Base-by-base conservation (phyloP, 495 filamentous ascomycete species). In the Staphylotrichum tortipilum region DNA sequence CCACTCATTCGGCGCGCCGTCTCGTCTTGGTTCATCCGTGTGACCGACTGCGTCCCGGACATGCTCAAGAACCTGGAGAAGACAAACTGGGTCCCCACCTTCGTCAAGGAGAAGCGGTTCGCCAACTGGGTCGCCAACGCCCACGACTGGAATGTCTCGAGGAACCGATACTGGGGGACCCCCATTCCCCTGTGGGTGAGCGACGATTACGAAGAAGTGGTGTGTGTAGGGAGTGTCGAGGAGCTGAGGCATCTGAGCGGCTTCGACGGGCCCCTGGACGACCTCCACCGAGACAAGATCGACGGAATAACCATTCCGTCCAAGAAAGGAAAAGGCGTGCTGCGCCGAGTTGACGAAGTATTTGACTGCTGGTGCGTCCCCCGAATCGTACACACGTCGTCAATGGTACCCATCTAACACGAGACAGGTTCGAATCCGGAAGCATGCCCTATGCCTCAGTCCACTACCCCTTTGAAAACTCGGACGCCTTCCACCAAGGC, bases 121-220 rank as follows among this genome's bases (percentile, higher is more conserved):
- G 74, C 82, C 12, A 67, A 52, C 45, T 55, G 52, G 52, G 22
- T 55, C 11, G 3, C 76, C 15, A 89, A 88, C 62, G 86, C 89
- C 12, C 80, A 83, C 34, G 89, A 95, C 65, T 94, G 89, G 89
- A 91, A 91, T 60, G 80, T 94, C 40, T 90, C 86, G 35, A 73
- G 89, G 39, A 94, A 90, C 62, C 78, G 89, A 40, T 94, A 91
- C 67, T 95, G 89, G 89, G 89, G 89, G 49, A 94, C 89, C 1
- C 89, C 89, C 0, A 76, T 95, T 14, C 89, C 89, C 2, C 57
- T 95, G 31, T 95, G 89, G 89, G 82, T 84, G 2, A 90, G 82
- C 62, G 83, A 89, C 28, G 88, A 94, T 61, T 74, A 78, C 55
- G 80, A 85, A 53, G 89, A 95, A 61, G 69, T 86, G 44, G 79